Evolutionary conservation across 2,329 filamentous ascomycete genomes (phyloP), one percentile per base, ranked within the genome.

Genomic region (Diaporthe sp.): DNA sequence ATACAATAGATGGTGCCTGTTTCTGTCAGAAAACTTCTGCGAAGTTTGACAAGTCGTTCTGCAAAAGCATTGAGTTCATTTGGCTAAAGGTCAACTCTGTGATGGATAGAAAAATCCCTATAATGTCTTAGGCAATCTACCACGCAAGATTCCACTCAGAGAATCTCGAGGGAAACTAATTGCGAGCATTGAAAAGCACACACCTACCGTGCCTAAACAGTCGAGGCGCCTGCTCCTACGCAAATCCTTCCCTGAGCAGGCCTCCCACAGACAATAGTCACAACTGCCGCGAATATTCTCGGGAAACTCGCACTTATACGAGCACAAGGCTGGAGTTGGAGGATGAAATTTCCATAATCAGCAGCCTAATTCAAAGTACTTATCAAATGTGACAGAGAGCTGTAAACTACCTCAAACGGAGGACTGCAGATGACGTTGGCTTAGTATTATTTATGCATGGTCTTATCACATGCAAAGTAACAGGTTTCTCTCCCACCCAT

Each of bases 381-480:
- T 52, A 19, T 67, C 64, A 67, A 67, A 67, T 40, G 47, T 67
- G 64, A 67, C 42, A 28, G 28, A 28, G 28, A 52, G 45, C 45
- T 52, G 45, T 35, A 28, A 28, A 50, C 22, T 38, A 25, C 22
- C 61, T 25, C 6, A 38, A 38, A 38, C 2, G 22, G 61, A 47
- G 22, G 35, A 35, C 25, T 52, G 61, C 3, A 19, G 45, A 52
- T 52, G 64, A 52, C 45, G 64, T 17, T 35, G 30, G 45, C 22
- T 38, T 45, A 50, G 28, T 28, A 52, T 28, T 17, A 4, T 10
- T 17, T 25, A 67, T 52, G 64, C 64, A 67, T 30, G 8, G 64
- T 22, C 33, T 54, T 22, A 40, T 67, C 64, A 67, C 64, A 67
- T 67, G 64, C 45, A 52, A 67, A 47, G 19, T 17, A 47, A 52